Base-by-base conservation (phyloP, 2,329 filamentous ascomycete species). In the Cladophialophora exuberans region DNA sequence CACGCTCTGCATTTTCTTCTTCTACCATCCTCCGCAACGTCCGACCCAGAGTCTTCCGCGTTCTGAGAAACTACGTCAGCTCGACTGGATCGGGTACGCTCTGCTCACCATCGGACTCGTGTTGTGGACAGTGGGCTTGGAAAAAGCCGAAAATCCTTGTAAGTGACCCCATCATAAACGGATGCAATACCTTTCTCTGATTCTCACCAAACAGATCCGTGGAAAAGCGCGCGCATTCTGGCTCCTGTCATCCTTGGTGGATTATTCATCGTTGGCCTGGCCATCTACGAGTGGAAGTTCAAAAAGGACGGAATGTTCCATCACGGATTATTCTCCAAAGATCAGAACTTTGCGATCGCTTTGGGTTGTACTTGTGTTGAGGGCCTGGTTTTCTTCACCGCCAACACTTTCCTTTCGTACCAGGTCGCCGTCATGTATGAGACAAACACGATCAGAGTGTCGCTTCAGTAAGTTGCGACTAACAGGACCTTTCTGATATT, bases 311-410 rank as follows among this genome's bases (percentile, higher is more conserved):
- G 74, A 1, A 47, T 70, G 2, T 67, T 84, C 26, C 72, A 72
- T 77, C 0, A 69, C 73, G 4, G 66, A 71, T 15, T 79, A 82
- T 39, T 79, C 81, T 3, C 71, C 68, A 43, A 81, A 86, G 64
- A 75, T 76, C 44, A 73, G 84, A 11, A 88, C 87, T 73, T 73
- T 10, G 77, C 83, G 0, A 73, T 88, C 1, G 73, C 84, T 57
- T 54, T 83, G 1, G 83, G 83, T 6, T 76, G 77, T 1, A 60
- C 84, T 9, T 69, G 80, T 6, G 78, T 88, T 10, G 86, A 82
- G 60, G 84, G 81, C 22, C 86, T 88, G 78, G 82, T 88, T 72
- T 84, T 80, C 0, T 68, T 88, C 1, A 76, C 82, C 1, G 69
- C 68, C n/a, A 76, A 75, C 57, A 72, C 36, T 28, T 59, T 56